A percentile compares a stretch with the other conserved stretches of the same genome.
Conservation (phyloP, 768 basidiomycete genomes). For the Collybia sordida region DNA sequence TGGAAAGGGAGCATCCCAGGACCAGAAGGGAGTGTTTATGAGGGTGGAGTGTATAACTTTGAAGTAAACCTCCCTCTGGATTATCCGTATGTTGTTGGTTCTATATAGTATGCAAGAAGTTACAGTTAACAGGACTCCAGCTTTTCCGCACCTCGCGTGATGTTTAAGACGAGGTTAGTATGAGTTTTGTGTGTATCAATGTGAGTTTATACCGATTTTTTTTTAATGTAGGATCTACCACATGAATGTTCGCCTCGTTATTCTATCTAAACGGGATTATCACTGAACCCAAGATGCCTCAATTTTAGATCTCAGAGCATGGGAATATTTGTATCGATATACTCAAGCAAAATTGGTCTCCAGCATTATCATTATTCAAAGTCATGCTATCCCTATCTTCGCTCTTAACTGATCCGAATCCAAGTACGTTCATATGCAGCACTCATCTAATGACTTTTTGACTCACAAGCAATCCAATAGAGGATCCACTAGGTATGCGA, state of each 20-base stretch:
- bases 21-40: conserved; percentile 80
- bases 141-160: conserved; percentile 78
- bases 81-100: conserved; percentile 64
- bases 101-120: conserved; percentile 2
- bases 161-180: conserved; percentile 68
- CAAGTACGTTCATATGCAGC: conserved; percentile 51
- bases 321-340: conserved; percentile 88
- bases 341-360: conserved; percentile 92
- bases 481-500: conserved; percentile 68
- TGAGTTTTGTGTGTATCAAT: background rate
- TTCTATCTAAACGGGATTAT: background rate
- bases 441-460: background rate
- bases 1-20: conserved; percentile 84
- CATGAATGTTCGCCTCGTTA: conserved; percentile 61
- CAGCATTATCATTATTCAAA: conserved; percentile 91
- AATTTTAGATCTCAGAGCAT: conserved; percentile 60
- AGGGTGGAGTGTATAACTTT: conserved; percentile 73
- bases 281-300: conserved; percentile 1
- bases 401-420: conserved; percentile 92
- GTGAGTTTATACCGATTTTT: background rate
- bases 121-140: conserved; percentile 31
- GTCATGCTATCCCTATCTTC: conserved; percentile 93
- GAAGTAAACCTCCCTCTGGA: conserved; percentile 66
- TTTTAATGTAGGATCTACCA: conserved; percentile 67
- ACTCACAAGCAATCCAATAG: conserved; percentile 32